Percentiles rank a stretch among this genome's conserved stretches.
phyloP scores from a whole-genome alignment of 179 eudicot species.

The Silene noctiflora region DNA sequence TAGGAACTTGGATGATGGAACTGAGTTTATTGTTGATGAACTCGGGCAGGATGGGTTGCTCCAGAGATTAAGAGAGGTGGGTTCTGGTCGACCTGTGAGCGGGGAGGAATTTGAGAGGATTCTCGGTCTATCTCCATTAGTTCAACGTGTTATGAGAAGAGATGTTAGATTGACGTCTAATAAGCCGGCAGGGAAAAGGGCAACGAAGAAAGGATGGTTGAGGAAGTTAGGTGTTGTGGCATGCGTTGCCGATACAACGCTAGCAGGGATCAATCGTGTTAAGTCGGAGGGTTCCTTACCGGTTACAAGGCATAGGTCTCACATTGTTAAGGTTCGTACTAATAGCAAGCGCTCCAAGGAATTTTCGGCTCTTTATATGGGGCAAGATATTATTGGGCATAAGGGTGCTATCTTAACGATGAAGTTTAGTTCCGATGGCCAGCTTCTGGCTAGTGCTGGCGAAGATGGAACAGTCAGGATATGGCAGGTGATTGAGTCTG shows the following conservation, averaged over 20 bases:
- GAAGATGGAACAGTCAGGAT: conserved; percentile 79
- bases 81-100: conserved; percentile 41
- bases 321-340: conserved; percentile 45
- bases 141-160: conserved; percentile 45
- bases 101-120: conserved; percentile 51
- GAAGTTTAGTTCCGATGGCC: conserved; percentile 88
- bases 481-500: conserved; percentile 70
- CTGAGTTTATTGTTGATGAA: conserved; percentile 58
- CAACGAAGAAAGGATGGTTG: conserved; percentile 57
- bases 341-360: conserved; percentile 55
- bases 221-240: conserved; percentile 41
- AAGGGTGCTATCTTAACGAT: conserved; percentile 72
- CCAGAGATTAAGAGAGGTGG: conserved; percentile 46
- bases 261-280: conserved; percentile 21
- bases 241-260: conserved; percentile 28
- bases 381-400: conserved; percentile 76
- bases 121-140: conserved; percentile 51
- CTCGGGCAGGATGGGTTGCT: conserved; percentile 44
- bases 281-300: conserved; percentile 21
- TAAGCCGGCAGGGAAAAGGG: conserved; percentile 35
- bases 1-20: conserved; percentile 56
- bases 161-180: conserved; percentile 29
- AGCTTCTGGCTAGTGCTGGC: conserved; percentile 72
- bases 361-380: conserved; percentile 57
- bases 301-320: conserved; percentile 23